Evolutionary conservation across 1,284 basidiomycete species (phyloP).

Genomic region (Exobasidium rhododendri): DNA sequence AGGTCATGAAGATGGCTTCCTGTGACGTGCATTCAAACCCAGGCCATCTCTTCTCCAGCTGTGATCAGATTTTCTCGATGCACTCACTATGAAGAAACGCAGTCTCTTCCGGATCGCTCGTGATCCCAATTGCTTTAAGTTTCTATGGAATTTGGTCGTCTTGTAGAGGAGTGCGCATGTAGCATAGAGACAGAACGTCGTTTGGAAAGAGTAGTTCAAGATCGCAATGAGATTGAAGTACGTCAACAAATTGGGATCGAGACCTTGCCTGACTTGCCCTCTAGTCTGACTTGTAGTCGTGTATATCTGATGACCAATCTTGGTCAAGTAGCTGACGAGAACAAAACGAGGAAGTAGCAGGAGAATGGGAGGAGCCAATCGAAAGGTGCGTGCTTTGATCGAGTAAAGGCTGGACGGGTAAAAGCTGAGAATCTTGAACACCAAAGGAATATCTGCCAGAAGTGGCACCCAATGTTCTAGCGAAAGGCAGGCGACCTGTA

Average conservation of each 20-base stretch:
- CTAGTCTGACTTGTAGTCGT: neutral
- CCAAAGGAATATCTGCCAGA: neutral
- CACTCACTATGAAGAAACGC: neutral
- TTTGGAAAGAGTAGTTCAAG: neutral
- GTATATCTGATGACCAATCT: neutral
- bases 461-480: slow-evolving; percentile 2
- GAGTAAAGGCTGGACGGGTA: neutral
- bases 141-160: neutral
- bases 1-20: slow-evolving; percentile 4
- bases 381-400: neutral
- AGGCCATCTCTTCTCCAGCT: no score
- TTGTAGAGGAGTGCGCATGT: neutral
- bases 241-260: neutral
- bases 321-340: neutral
- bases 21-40: no score
- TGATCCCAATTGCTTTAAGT: neutral
- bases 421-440: neutral
- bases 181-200: neutral
- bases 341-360: neutral
- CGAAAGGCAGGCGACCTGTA: neutral
- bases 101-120: neutral
- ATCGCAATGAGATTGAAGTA: neutral
- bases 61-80: no score
- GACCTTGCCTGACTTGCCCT: neutral
- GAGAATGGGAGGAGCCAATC: neutral